phyloP scores from a whole-genome alignment of 495 filamentous ascomycete species.

The Aspergillus biplanus region DNA sequence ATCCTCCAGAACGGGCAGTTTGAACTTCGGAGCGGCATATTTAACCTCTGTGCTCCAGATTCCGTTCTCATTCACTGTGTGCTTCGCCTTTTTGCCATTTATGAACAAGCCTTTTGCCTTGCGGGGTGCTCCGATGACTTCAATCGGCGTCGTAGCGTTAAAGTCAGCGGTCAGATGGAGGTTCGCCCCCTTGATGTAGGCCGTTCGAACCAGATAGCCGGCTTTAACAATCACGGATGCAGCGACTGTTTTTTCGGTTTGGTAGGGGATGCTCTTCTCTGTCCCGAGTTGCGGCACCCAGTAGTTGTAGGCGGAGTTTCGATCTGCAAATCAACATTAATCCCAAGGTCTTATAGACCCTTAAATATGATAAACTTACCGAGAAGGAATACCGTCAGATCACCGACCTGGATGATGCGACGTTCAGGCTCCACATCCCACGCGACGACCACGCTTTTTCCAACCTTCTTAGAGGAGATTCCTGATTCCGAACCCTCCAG shows the following conservation, averaged over 20 bases:
- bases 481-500: conserved; percentile 52
- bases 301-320: conserved; percentile 77
- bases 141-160: conserved; percentile 67
- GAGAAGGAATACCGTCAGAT: conserved; percentile 59
- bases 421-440: conserved; percentile 56
- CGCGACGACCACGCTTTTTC: conserved; percentile 56
- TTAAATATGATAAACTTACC: conserved; percentile 28
- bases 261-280: conserved; percentile 38
- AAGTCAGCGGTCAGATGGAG: conserved; percentile 71
- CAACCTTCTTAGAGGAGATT: conserved; percentile 45
- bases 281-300: conserved; percentile 63
- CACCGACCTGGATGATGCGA: conserved; percentile 58
- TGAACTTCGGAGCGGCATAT: conserved; percentile 56
- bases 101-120: conserved; percentile 57
- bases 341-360: background rate
- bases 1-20: conserved; percentile 56
- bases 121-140: conserved; percentile 64
- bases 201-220: conserved; percentile 74
- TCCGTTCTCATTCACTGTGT: conserved; percentile 51
- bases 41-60: conserved; percentile 56
- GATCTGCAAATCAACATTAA: conserved; percentile 42
- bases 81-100: conserved; percentile 54
- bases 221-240: conserved; percentile 68
- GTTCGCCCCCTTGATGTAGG: conserved; percentile 50
- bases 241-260: conserved; percentile 41